phyloP scores from a whole-genome alignment of 164 flowering plant species.

The Kingdonia uniflora region DNA sequence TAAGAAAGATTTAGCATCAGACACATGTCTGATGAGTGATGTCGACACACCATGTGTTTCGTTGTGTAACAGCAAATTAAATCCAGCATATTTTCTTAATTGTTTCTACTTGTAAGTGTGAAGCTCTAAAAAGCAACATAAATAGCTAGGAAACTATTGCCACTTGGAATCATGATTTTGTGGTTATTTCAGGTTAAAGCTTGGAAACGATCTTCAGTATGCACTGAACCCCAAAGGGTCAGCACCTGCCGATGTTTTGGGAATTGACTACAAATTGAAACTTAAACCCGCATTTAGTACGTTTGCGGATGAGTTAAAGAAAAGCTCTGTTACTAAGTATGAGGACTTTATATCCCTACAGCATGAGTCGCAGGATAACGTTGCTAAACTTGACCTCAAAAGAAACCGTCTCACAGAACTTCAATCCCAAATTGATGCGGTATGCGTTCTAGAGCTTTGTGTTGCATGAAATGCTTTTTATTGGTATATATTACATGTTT shows the following conservation, averaged over 20 bases:
- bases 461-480: neutral
- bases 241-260: slow-evolving; percentile 57
- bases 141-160: no score
- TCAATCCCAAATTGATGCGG: slow-evolving; percentile 50
- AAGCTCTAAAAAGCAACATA: no score
- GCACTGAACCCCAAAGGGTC: slow-evolving; percentile 48
- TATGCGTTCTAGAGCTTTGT: slow-evolving; percentile 20
- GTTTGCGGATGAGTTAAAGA: slow-evolving; percentile 35
- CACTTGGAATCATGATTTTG: no score
- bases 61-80: no score
- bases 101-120: no score
- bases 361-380: slow-evolving; percentile 41
- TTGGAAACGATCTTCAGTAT: slow-evolving; percentile 52
- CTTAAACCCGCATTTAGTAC: slow-evolving; percentile 57
- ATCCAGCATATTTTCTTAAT: no score
- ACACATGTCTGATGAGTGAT: no score
- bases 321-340: slow-evolving; percentile 30
- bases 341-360: slow-evolving; percentile 55
- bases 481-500: no score
- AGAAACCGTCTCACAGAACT: slow-evolving; percentile 35
- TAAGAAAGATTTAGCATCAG: no score
- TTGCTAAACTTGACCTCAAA: slow-evolving; percentile 45
- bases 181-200: slow-evolving; percentile 49
- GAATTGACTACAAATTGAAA: slow-evolving; percentile 59
- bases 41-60: no score